These are phyloP conservation scores for Cornus florida DNA, from an alignment of 148 eudicot species.

Conservation along the genomic window DNA sequence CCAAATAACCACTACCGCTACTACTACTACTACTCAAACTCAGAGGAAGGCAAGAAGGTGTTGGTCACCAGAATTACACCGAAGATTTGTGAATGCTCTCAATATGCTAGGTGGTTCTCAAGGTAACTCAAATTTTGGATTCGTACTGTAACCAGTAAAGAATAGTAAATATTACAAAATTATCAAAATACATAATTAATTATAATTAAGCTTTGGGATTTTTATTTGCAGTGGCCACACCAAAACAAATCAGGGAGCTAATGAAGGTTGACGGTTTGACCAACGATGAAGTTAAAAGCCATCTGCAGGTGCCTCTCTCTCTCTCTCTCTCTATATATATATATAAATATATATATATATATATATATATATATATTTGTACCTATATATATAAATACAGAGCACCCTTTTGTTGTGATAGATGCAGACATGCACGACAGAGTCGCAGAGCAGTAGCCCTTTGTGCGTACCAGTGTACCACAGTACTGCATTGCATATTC, in stretches of 20 bases:
- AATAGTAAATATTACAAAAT: no score
- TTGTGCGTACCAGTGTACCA: constrained; percentile 13
- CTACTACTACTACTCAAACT: constrained; percentile 30
- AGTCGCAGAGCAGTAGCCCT: neutral
- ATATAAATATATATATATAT: no score
- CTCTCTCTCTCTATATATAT: constrained; percentile 17
- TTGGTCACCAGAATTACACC: constrained; percentile 99
- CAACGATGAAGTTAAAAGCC: constrained; percentile 99
- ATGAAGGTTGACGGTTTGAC: constrained; percentile 99
- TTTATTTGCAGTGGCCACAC: constrained; percentile 77
- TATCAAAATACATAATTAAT: no score
- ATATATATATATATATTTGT: no score
- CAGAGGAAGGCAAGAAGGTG: constrained; percentile 88
- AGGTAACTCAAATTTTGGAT: constrained; percentile 44
- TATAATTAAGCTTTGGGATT: neutral
- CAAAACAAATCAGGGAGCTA: constrained; percentile 95
- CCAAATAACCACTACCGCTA: constrained; percentile 14
- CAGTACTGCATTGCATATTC: constrained; percentile 15
- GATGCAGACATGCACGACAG: constrained; percentile 11
- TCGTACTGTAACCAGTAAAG: neutral
- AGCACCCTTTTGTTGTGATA: neutral
- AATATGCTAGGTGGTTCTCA: constrained; percentile 98
- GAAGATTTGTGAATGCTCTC: constrained; percentile 93
- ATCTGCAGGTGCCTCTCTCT: constrained; percentile 67
- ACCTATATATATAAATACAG: no score